These are phyloP conservation scores for Aspergillus sergii DNA, from an alignment of 2,329 filamentous ascomycete genomes.

Conservation along the genomic window DNA sequence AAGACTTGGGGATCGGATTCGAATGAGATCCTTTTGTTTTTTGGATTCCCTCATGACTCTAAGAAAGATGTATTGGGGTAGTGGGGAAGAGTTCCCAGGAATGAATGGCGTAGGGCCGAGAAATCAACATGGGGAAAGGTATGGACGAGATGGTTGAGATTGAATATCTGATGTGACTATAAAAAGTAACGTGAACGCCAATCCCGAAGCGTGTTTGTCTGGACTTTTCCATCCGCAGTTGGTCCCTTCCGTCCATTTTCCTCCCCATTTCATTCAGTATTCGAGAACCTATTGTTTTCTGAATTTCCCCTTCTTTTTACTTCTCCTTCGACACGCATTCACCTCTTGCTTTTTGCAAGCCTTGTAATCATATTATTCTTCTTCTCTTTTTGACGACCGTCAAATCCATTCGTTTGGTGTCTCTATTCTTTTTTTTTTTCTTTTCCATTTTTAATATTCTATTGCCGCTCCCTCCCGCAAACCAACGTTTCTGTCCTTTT, in stretches of 20 bases:
- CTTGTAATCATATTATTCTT: neutral
- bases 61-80: neutral
- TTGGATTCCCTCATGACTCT: neutral
- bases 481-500: slow-evolving; percentile 10
- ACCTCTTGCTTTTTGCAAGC: neutral
- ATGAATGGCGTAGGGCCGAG: neutral
- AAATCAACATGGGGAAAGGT: no score
- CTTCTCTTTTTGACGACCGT: neutral
- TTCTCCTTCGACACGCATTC: neutral
- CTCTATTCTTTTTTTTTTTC: neutral
- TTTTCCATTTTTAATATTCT: neutral
- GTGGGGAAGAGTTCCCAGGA: neutral
- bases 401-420: slow-evolving; percentile 10
- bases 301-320: neutral
- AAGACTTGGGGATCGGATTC: no score
- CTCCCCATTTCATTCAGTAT: neutral
- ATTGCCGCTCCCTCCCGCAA: slow-evolving; percentile 13
- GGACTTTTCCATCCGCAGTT: slow-evolving; percentile 12
- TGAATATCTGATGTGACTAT: neutral
- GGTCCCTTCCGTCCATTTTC: neutral
- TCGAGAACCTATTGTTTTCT: neutral
- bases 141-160: neutral
- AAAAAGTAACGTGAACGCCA: slow-evolving; percentile 14
- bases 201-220: slow-evolving; percentile 10
- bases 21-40: no score